Evolutionary conservation across 164 flowering plant species (phyloP).

Genomic region (Berberis vulgaris): DNA sequence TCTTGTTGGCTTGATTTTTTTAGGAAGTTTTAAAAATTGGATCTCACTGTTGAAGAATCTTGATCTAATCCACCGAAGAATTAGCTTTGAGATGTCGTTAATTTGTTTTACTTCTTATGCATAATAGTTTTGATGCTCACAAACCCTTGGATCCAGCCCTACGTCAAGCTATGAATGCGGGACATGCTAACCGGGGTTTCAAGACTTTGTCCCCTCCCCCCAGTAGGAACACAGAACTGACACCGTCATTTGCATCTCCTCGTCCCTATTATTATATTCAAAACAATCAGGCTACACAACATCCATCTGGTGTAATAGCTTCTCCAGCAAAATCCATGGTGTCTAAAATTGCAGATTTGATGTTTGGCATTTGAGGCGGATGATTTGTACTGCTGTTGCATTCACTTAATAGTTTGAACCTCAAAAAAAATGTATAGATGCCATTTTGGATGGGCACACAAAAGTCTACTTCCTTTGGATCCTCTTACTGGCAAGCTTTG

Average conservation of each 20-base stretch:
- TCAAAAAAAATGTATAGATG: background rate
- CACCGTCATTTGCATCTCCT: constrained; percentile 24
- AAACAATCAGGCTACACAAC: constrained; percentile 27
- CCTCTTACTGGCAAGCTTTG: background rate
- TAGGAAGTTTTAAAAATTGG: background rate
- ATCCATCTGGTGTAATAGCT: constrained; percentile 69
- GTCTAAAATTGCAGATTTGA: constrained; percentile 72
- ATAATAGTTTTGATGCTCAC: constrained; percentile 85
- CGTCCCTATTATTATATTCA: constrained; percentile 57
- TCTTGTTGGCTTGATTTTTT: too few relatives aligned
- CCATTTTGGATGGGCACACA: background rate
- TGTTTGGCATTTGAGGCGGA: constrained; percentile 69
- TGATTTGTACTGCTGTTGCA: background rate
- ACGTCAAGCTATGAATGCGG: constrained; percentile 57
- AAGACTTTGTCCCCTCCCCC: constrained; percentile 62
- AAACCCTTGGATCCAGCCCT: constrained; percentile 76
- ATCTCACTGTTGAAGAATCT: background rate
- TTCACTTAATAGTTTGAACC: background rate
- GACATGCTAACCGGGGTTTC: constrained; percentile 60
- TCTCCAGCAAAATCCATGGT: constrained; percentile 73
- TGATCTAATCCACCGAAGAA: too few relatives aligned
- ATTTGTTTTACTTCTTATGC: constrained; percentile 7
- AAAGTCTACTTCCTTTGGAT: background rate
- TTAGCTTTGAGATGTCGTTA: too few relatives aligned
- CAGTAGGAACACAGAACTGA: constrained; percentile 30